Evolutionary conservation across 139 green algal species (phyloP), one percentile per base, ranked within the genome.

Genomic region (Auxenochlorella pyrenoidosa): DNA sequence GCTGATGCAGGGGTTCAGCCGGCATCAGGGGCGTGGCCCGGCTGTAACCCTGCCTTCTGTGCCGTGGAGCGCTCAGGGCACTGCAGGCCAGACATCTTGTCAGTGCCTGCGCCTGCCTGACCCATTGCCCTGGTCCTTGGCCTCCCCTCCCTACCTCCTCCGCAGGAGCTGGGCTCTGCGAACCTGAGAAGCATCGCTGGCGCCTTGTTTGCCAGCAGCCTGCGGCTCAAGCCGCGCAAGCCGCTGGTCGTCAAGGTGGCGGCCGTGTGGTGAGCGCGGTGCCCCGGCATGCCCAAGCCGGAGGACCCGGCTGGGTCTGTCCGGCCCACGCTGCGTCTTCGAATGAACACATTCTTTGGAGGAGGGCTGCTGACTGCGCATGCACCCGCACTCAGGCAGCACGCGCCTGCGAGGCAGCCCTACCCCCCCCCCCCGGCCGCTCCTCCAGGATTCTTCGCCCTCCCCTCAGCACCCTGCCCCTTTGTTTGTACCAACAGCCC

Each of bases 211-310:
- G 63, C 80, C 59, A 60, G 43, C 66, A 90, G 63, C 32, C 44
- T 90, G 41, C 41, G 86, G 22, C 76, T 87, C 28, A 90, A 90
- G 75, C 80, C 79, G 18, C 43, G 86, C 13, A 90, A 90, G 78
- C 86, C 86, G 19, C 15, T 90, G 15, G 43, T 83, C 0, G 77
- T 84, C 0, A 71, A 38, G 3, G 77, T 90, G 63, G 82, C 60
- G 0, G 86, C 71, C 0, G 86, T 90, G 47, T 90, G 83, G 83
- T 90, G 54, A 78, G 22, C 15, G 54, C 54, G 18, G n/a, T n/a
- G n/a, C n/a, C 54, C 54, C 16, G 3, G 54, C 54, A 54, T 54
- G 47, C 47, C 47, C 47, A 54, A 54, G 47, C 47, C 10, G 47
- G 47, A 18, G 47, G 47, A 54, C 10, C 47, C 47, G 47, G 47